These are phyloP conservation scores for Gnomoniopsis smithogilvyi DNA, from an alignment of 2,329 filamentous ascomycete genomes.

Conservation along the genomic window DNA sequence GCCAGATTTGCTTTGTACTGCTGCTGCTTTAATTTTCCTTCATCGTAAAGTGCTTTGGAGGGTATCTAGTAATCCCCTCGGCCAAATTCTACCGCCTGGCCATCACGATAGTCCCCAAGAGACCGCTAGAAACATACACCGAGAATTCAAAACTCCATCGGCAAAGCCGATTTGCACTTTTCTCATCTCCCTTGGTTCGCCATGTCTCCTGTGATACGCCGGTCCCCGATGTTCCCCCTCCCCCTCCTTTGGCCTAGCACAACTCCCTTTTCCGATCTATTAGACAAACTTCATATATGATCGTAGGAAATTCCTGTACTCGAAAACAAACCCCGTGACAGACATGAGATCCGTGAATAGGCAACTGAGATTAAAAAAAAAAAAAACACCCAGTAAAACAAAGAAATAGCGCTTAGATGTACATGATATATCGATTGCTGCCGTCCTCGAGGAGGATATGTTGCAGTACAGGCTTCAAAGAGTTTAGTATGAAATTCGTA, in stretches of 20 bases:
- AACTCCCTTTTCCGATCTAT: not conserved
- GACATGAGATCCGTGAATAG: not conserved
- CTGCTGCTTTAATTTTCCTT: not conserved
- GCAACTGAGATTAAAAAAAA: not conserved
- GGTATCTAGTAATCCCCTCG: too few relatives aligned
- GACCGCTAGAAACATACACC: not conserved
- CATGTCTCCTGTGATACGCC: not conserved
- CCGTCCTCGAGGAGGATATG: not conserved
- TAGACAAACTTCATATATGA: not conserved
- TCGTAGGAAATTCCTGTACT: not conserved
- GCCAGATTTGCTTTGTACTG: not conserved
- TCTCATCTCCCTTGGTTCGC: not conserved
- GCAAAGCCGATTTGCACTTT: not conserved
- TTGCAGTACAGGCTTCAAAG: not conserved
- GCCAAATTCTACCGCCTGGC: not conserved
- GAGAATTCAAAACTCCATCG: not conserved
- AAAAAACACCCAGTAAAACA: too few relatives aligned
- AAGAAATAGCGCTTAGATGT: conserved; percentile 2
- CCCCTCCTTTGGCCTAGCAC: not conserved
- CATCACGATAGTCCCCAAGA: too few relatives aligned
- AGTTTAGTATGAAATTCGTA: not conserved
- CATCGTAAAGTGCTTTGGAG: too few relatives aligned
- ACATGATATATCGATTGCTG: conserved; percentile 2
- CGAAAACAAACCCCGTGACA: not conserved
- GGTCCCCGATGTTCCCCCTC: not conserved